Base-by-base conservation (phyloP, 2,329 filamentous ascomycete genomes). In the Tolypocladium tundrense region DNA sequence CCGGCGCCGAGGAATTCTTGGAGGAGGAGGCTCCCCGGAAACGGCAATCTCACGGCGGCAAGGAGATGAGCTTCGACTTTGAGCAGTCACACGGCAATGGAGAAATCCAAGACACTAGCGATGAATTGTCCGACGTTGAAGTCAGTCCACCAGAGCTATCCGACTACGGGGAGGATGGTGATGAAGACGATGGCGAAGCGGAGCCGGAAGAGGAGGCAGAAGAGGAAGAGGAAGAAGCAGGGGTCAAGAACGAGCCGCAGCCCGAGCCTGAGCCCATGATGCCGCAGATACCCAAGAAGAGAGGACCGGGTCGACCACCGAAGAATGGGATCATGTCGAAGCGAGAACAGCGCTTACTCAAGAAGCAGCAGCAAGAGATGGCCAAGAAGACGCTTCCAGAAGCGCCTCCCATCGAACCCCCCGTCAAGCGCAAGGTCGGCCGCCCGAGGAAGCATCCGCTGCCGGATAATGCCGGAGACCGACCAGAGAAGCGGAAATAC, bases 321-420 rank as follows among this genome's bases (percentile, higher is more conserved):
- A 92, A 92, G 74, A 88, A 92, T 66, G 89, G 89, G 35, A 81
- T 91, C 68, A 90, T 91, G 84, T 92, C 88, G 1, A 91, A 91
- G 72, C 79, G 89, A 58, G 87, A 91, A 66, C 80, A 86, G 63
- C 78, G 84, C 21, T 70, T 85, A 53, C 78, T 85, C 9, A 84
- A 86, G 72, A 88, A 86, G 69, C 70, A 73, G 57, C 73, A 76
- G 58, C 70, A 75, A 59, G 74, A 76, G 60, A 71, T 73, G 63
- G 78, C 77, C 27, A 80, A 79, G 70, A 80, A 82, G 66, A 79
- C 76, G 5, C 63, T 77, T 39, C 76, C 79, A 9, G 78, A 77
- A 59, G 72, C 73, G 19, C 75, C 75, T 5, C 73, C 74, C 1
- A 70, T 75, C 5, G 79, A 81, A 59, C 78, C 78, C 35, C 79